phyloP scores from a whole-genome alignment of 805 yeast species.

The Komagataella phaffii region DNA sequence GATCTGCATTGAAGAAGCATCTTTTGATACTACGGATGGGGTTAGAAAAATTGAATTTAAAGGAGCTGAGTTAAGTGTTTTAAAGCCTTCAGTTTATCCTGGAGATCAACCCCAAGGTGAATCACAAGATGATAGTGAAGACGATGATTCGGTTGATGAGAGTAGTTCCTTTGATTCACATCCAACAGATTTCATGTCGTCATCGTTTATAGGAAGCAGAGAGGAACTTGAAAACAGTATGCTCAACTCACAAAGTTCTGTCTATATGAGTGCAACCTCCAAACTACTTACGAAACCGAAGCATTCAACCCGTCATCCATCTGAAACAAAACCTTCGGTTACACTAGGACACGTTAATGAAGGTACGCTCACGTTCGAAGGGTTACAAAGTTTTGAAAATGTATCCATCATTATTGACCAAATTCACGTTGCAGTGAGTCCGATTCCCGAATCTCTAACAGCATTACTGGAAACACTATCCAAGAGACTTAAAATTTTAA shows the following conservation, averaged over 20 bases:
- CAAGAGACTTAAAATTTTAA: conserved; percentile 9
- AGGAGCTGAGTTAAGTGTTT: conserved; percentile 25
- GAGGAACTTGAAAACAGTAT: conserved; percentile 25
- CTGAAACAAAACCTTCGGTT: conserved; percentile 7
- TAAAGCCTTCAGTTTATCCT: conserved; percentile 24
- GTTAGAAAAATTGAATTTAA: conserved; percentile 23
- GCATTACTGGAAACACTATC: conserved; percentile 24
- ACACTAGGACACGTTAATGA: conserved; percentile 20
- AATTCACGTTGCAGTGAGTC: conserved; percentile 28
- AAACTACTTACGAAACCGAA: conserved; percentile 20
- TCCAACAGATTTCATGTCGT: conserved; percentile 16
- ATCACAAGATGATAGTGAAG: conserved; percentile 3
- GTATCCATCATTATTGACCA: conserved; percentile 24
- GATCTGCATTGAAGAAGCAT: conserved; percentile 17
- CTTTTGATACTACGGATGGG: conserved; percentile 30
- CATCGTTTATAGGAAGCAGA: conserved; percentile 14
- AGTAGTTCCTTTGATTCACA: conserved; percentile 21
- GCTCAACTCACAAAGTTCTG: conserved; percentile 53
- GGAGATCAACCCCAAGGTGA: conserved; percentile 10
- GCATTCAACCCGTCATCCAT: background rate
- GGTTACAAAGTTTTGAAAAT: conserved; percentile 21
- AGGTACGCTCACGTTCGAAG: conserved; percentile 32
- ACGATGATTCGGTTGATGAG: conserved; percentile 8
- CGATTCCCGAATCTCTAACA: conserved; percentile 24
- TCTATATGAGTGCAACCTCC: conserved; percentile 75